Conservation (phyloP, 345 rosid genomes). For the Raphanus raphanistrum region DNA sequence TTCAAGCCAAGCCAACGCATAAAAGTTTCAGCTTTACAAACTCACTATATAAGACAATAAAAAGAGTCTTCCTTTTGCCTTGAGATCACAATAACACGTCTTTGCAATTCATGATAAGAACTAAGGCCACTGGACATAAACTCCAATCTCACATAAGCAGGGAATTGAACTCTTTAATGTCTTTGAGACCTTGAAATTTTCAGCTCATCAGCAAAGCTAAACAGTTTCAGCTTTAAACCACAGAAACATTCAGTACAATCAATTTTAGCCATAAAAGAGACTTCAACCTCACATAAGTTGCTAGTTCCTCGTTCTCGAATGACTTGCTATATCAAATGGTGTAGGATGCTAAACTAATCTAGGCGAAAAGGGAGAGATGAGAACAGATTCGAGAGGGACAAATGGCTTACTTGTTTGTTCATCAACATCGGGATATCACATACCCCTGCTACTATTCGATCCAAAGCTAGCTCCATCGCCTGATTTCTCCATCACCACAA, state of each 20-base stretch:
- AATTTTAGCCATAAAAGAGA: background rate
- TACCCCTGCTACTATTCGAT: conserved; percentile 72
- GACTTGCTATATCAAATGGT: background rate
- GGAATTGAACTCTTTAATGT: background rate
- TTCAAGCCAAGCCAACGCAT: background rate
- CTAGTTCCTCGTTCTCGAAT: background rate
- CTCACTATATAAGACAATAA: background rate
- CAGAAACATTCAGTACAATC: background rate
- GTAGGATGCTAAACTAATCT: background rate
- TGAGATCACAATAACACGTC: no score
- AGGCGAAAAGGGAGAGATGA: background rate
- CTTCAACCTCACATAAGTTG: background rate
- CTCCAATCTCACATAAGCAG: background rate
- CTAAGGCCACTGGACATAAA: no score
- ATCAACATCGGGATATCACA: conserved; percentile 84
- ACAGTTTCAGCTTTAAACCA: background rate
- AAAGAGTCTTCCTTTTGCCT: background rate
- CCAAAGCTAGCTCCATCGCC: conserved; percentile 71
- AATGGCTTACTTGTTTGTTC: conserved; percentile 57
- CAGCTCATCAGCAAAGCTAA: background rate
- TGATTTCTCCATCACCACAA: conserved; percentile 17
- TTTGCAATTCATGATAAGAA: no score
- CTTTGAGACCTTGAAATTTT: background rate
- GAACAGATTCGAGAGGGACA: background rate
- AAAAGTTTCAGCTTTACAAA: background rate